Evolutionary conservation across 257 asterid genomes (phyloP), one percentile per base, ranked within the genome.

Genomic region (Capsicum baccatum): DNA sequence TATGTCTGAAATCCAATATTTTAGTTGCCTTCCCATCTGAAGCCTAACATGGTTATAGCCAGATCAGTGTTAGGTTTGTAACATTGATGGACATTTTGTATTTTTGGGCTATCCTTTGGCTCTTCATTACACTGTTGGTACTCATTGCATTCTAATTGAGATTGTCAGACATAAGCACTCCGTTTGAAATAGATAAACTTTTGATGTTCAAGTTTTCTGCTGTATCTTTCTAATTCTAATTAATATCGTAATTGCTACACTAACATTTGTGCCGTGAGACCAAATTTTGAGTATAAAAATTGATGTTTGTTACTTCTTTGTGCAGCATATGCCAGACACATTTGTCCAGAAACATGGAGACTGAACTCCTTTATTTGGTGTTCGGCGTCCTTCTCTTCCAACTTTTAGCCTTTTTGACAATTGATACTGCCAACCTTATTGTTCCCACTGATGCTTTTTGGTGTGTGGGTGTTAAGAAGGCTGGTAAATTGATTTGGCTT

Each of bases 271-370:
- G 47, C 42, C 81, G 7, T 74, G 52, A 48, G 60, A 50, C 35
- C 60, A 42, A 42, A 17, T 17, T 70, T 39, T 16, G 33, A 17
- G 16, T 9, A 44, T 44, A 4, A 44, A 42, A 42, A 71, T 44
- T 35, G n/a, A 71, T n/a, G 37, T 10, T 44, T 37, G 83, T 79
- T 58, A 47, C 58, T 37, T 56, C 50, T 35, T 39, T 6, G 35
- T 85, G 87, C 87, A 85, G 87, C 64, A 26, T 9, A 9, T 85
- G 50, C 87, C 87, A 3, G 82, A 47, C 54, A 50, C 17, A 17
- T 80, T 85, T 85, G 83, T 81, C 42, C 57, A 2, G 26, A 42
- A 50, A 14, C 48, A 85, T 70, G 85, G 85, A 64, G 71, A 64
- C 33, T 64, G 71, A 71, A 44, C 82, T 85, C 67, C 78, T 60